Conservation (phyloP, 352 stramenopile species). For the Phytophthora kernoviae region DNA sequence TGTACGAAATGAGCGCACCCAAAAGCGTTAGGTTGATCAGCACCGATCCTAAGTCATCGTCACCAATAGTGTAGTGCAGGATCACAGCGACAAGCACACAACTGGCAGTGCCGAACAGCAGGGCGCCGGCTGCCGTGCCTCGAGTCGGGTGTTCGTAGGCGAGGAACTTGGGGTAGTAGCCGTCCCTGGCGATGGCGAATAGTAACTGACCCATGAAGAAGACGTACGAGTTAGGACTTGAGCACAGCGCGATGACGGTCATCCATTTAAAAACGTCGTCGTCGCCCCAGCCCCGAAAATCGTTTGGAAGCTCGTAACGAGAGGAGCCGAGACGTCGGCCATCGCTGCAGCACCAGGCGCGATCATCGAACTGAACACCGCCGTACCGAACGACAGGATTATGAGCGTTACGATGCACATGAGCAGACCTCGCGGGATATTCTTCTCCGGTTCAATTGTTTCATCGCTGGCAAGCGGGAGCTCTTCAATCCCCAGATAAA, state of each 20-base stretch:
- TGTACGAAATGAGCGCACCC: constrained; percentile 57
- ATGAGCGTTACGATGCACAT: constrained; percentile 62
- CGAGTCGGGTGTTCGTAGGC: constrained; percentile 34
- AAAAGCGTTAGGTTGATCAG: constrained; percentile 56
- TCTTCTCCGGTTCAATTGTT: constrained; percentile 32
- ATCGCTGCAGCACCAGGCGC: constrained; percentile 45
- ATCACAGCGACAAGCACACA: constrained; percentile 45
- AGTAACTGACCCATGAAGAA: constrained; percentile 72
- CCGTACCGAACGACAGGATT: constrained; percentile 53
- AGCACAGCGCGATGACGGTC: constrained; percentile 56
- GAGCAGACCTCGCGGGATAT: constrained; percentile 37
- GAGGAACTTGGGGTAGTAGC: constrained; percentile 53
- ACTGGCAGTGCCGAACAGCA: constrained; percentile 47
- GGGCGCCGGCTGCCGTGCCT: constrained; percentile 46
- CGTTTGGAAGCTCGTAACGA: constrained; percentile 38
- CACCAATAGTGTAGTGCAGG: constrained; percentile 60
- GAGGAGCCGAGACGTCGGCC: constrained; percentile 46
- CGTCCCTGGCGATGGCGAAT: constrained; percentile 62
- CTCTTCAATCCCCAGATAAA: constrained; percentile 43
- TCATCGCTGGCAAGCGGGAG: constrained; percentile 30
- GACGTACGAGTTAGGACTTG: constrained; percentile 69
- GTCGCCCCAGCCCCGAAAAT: constrained; percentile 59
- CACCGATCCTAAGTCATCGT: constrained; percentile 54
- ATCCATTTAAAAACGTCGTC: constrained; percentile 68
- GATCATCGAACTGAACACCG: constrained; percentile 63